These are phyloP conservation scores for Cryptococcus maquisensis DNA, from an alignment of 1,284 basidiomycete genomes.

Conservation along the genomic window DNA sequence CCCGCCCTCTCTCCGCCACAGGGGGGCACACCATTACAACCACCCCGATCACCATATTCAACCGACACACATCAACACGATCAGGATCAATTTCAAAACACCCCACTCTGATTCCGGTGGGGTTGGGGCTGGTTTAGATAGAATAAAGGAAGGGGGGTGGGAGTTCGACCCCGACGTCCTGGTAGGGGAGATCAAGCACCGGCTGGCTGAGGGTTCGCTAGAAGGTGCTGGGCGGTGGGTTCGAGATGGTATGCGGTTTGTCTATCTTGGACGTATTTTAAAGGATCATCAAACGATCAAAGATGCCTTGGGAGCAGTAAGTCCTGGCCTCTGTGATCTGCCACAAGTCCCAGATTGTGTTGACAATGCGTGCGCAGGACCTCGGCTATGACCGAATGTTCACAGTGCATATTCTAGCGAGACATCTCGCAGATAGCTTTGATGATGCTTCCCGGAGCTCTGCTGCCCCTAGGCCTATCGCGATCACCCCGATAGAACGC, in stretches of 20 bases:
- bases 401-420: not conserved
- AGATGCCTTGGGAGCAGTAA: slow-evolving; percentile 26
- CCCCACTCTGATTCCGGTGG: slow-evolving; percentile 30
- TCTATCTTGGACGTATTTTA: slow-evolving; percentile 43
- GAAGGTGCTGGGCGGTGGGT: slow-evolving; percentile 34
- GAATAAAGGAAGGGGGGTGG: slow-evolving; percentile 27
- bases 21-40: not conserved
- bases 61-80: not conserved
- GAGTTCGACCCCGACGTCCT: slow-evolving; percentile 12
- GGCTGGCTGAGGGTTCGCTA: slow-evolving; percentile 20
- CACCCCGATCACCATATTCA: not conserved
- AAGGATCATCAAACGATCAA: slow-evolving; percentile 37
- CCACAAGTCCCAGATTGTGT: not conserved
- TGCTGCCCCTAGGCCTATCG: too few relatives aligned
- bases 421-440: not conserved
- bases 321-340: not conserved
- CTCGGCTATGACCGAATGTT: too few relatives aligned
- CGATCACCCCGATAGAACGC: too few relatives aligned
- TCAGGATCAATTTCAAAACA: slow-evolving; percentile 29
- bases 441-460: not conserved
- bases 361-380: too few relatives aligned
- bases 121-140: slow-evolving; percentile 6
- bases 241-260: slow-evolving; percentile 36
- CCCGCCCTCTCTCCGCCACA: not conserved
- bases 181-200: slow-evolving; percentile 31